Evolutionary conservation across 495 filamentous ascomycete species (phyloP).

Genomic region (Gamarada debralockiae): DNA sequence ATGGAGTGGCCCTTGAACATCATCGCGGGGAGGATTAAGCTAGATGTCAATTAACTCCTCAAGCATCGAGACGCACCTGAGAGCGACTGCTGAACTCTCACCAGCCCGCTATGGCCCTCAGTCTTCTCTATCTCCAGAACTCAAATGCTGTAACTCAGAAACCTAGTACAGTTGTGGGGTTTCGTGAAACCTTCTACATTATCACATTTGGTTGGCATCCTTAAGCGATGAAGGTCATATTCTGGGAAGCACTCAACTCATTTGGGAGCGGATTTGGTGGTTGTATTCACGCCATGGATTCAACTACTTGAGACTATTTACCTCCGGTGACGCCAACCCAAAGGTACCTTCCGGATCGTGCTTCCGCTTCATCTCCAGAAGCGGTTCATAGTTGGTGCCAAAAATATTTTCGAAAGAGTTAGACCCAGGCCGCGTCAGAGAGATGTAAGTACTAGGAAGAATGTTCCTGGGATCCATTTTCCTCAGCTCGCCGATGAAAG

Average conservation of each 20-base stretch:
- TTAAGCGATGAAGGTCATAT: no score
- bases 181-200: no score
- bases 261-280: no score
- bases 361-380: constrained; percentile 28
- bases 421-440: constrained; percentile 16
- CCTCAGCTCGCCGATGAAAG: constrained; percentile 16
- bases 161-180: no score
- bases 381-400: constrained; percentile 17
- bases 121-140: no score
- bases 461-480: constrained; percentile 17
- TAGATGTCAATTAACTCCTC: background rate
- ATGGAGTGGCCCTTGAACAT: constrained; percentile 10
- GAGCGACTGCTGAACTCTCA: background rate
- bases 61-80: no score
- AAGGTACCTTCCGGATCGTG: constrained; percentile 33
- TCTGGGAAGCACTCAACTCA: no score
- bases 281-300: no score
- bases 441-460: constrained; percentile 31
- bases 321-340: constrained; percentile 14
- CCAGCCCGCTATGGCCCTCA: no score
- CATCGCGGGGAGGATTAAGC: background rate
- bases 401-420: constrained; percentile 21
- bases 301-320: no score
- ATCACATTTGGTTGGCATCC: no score
- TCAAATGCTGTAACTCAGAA: no score